A percentile compares a stretch with the other conserved stretches of the same genome.
phyloP scores from a whole-genome alignment of 2,329 filamentous ascomycete genomes.

The Aureobasidium sp. region DNA sequence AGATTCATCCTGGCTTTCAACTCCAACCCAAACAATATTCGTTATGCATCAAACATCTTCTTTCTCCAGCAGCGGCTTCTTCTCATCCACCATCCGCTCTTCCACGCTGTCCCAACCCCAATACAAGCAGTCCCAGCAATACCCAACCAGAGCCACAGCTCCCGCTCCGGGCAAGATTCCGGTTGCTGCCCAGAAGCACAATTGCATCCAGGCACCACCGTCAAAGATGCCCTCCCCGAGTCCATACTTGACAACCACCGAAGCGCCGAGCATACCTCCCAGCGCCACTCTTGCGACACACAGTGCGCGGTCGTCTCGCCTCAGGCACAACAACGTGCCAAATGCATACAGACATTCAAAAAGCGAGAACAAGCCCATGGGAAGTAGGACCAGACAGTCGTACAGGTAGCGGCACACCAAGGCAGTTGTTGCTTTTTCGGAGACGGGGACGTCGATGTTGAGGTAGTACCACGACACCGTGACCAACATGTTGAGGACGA shows the following conservation, averaged over 20 bases:
- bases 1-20: neutral
- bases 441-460: neutral
- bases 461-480: slow-evolving; percentile 5
- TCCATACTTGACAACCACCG: neutral
- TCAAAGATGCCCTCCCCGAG: neutral
- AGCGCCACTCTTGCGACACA: slow-evolving; percentile 1
- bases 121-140: neutral
- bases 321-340: neutral
- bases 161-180: slow-evolving; percentile 8
- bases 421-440: neutral
- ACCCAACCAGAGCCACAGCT: neutral
- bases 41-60: neutral
- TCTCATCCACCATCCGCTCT: neutral
- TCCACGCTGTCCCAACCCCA: neutral
- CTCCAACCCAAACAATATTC: neutral
- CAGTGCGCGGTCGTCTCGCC: neutral
- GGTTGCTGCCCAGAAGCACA: neutral
- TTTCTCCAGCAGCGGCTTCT: neutral
- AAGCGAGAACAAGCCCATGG: neutral
- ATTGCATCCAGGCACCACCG: neutral
- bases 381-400: neutral
- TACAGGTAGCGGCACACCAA: neutral
- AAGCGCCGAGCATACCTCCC: neutral
- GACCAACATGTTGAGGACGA: neutral
- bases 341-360: neutral